Evolutionary conservation across 2,329 filamentous ascomycete species (phyloP).

Genomic region (Calcarisporium arbuscula): DNA sequence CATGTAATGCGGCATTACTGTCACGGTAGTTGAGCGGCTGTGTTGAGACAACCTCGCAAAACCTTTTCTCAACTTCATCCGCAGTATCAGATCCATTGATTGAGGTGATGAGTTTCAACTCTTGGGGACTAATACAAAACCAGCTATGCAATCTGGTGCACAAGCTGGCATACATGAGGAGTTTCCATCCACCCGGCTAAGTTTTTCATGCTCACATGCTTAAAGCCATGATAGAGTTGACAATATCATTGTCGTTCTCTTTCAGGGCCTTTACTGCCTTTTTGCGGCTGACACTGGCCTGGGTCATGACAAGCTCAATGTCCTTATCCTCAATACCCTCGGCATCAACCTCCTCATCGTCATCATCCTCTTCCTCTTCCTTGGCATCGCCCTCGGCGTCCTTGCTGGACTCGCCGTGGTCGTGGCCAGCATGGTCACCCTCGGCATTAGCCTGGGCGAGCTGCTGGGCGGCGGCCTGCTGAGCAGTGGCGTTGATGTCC

Average conservation of each 20-base stretch:
- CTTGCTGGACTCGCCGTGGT: constrained; percentile 63
- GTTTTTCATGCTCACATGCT: constrained; percentile 55
- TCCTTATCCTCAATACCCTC: constrained; percentile 96
- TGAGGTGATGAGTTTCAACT: no score
- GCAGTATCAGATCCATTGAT: no score
- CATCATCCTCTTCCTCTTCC: constrained; percentile 78
- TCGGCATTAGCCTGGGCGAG: constrained; percentile 66
- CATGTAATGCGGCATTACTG: no score
- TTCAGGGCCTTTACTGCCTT: constrained; percentile 98
- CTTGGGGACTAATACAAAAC: constrained; percentile 23
- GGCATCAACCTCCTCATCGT: constrained; percentile 93
- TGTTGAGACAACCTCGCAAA: no score
- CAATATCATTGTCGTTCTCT: constrained; percentile 99
- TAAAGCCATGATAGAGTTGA: constrained; percentile 99
- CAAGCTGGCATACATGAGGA: constrained; percentile 18
- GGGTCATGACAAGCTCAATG: constrained; percentile 98
- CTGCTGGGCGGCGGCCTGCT: constrained; percentile 84
- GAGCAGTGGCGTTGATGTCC: constrained; percentile 97
- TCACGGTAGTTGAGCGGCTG: no score
- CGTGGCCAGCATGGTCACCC: constrained; percentile 65
- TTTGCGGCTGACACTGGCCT: constrained; percentile 93
- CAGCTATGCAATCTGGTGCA: constrained; percentile 17
- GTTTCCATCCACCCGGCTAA: constrained; percentile 13
- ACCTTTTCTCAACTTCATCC: no score
- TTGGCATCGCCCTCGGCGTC: constrained; percentile 55